Conservation (phyloP, 805 yeast genomes). For the Wickerhamomyces sydowiorum region DNA sequence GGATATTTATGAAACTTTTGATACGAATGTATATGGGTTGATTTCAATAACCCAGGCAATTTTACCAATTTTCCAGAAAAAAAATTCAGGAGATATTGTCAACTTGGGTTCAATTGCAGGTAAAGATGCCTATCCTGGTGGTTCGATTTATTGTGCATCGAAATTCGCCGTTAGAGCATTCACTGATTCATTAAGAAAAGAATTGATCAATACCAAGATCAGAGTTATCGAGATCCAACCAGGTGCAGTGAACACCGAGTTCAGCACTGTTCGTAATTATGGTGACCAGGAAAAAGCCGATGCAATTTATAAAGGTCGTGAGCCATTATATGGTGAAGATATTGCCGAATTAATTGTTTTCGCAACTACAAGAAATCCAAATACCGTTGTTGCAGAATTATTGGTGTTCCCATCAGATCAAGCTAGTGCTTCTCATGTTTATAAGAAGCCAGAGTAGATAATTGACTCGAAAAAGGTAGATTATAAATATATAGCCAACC, state of each 20-base stretch:
- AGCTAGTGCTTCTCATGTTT: conserved; percentile 66
- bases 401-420: conserved; percentile 83
- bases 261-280: conserved; percentile 52
- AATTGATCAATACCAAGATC: conserved; percentile 61
- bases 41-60: conserved; percentile 79
- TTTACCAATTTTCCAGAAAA: conserved; percentile 61
- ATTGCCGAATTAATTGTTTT: conserved; percentile 58
- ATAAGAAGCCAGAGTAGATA: conserved; percentile 44
- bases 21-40: conserved; percentile 84
- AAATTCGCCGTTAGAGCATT: conserved; percentile 70
- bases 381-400: conserved; percentile 65
- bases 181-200: conserved; percentile 68
- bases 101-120: conserved; percentile 78
- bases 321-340: conserved; percentile 52
- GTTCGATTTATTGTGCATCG: conserved; percentile 72
- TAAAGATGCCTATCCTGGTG: conserved; percentile 74
- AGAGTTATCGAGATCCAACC: conserved; percentile 66
- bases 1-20: conserved; percentile 72
- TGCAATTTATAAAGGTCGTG: conserved; percentile 48
- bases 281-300: conserved; percentile 52
- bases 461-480: too few species aligned
- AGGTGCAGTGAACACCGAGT: conserved; percentile 67
- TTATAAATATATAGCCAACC: too few species aligned
- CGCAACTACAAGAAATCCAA: conserved; percentile 49
- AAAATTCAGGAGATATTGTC: conserved; percentile 68